Evolutionary conservation across 352 stramenopile species (phyloP), one percentile per base, ranked within the genome.

Genomic region (Pelagophyceae sp.): DNA sequence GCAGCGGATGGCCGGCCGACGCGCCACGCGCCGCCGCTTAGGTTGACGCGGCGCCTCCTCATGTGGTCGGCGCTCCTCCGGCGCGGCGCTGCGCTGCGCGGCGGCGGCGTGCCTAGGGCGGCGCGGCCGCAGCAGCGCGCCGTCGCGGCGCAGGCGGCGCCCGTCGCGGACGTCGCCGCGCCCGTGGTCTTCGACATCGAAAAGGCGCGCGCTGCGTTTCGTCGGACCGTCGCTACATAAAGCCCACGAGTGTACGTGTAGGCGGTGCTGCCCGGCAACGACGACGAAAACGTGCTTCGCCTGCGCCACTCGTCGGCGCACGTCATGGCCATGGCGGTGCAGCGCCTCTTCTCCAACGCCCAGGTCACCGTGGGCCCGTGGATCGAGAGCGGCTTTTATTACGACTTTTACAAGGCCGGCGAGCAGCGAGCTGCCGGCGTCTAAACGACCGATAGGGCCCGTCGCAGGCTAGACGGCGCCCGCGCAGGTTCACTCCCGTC

Each of bases 361-460:
- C 89, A 94, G 82, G 87, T 92, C n/a, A 93, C 89, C 25, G 92
- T 94, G 76, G 89, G 89, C n/a, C 89, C 89, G 11, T 94, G 89
- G 89, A 93, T 93, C 72, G 87, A 91, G 51, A 91, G 88, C 80
- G 88, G 89, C 23, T 94, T 93, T 72, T 94, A 93, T 70, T 94
- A 94, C 78, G 89, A 94, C 77, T 94, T 94, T 76, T 92, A 85
- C 80, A 90, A 89, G 54, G 83, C 85, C 0, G 83, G n/a, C 3
- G 61, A 71, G n/a, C 29, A 37, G 29, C n/a, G n/a, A n/a, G n/a
- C n/a, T n/a, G n/a, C n/a, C n/a, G n/a, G n/a, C n/a, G n/a, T n/a
- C n/a, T n/a, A 90, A 72, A 91, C 80, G 0, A 84, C 65, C 37
- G 80, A 87, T 75, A 29, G 51, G 50, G 80, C 86, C 83, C 0